Conservation (phyloP, 176 grass and related monocot species). For the Bonia amplexicaulis region DNA sequence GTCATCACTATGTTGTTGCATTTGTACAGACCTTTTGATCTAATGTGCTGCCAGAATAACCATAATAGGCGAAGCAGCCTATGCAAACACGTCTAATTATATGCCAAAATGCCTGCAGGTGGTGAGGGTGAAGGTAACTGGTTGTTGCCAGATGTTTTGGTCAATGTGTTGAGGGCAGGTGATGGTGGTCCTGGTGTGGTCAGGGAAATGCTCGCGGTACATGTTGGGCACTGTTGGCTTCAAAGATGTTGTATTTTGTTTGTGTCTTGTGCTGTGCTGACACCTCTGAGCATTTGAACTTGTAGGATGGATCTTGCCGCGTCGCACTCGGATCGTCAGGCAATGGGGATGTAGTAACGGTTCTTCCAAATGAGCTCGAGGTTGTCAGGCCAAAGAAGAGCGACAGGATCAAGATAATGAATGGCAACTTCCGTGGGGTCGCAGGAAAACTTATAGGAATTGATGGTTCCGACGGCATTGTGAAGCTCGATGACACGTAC, state of each 20-base stretch:
- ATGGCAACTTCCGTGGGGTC: constrained; percentile 62
- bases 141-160: constrained; percentile 72
- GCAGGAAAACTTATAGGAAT: constrained; percentile 84
- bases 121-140: constrained; percentile 70
- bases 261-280: neutral
- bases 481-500: constrained; percentile 86
- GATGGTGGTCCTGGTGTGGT: constrained; percentile 72
- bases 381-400: constrained; percentile 84
- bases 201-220: constrained; percentile 75
- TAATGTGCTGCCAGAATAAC: neutral
- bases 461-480: constrained; percentile 92
- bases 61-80: neutral
- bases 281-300: constrained; percentile 8
- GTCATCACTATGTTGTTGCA: neutral
- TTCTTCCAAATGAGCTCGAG: constrained; percentile 66
- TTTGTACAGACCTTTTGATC: neutral
- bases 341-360: constrained; percentile 45
- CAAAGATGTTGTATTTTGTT: neutral
- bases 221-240: neutral
- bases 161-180: constrained; percentile 54
- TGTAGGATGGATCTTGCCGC: constrained; percentile 81
- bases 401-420: constrained; percentile 87
- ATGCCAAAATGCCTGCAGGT: constrained; percentile 43
- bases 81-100: constrained; percentile 1
- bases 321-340: constrained; percentile 65